Conservation (phyloP, 2,329 filamentous ascomycete species). For the Diaporthe australafricana region DNA sequence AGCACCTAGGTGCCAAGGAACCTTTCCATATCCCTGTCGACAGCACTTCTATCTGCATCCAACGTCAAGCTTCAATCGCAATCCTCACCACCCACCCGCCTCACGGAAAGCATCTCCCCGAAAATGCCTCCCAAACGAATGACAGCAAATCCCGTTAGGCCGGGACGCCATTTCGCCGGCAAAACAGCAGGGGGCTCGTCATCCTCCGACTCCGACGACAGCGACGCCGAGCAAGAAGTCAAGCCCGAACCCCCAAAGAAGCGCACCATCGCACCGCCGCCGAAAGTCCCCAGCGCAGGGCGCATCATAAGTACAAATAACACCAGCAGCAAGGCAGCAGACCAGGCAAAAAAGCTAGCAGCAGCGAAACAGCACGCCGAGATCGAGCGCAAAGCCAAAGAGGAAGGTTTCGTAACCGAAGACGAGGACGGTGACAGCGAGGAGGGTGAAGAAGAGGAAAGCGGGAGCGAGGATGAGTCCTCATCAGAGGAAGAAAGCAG, state of each 20-base stretch:
- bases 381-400: slow-evolving; percentile 63
- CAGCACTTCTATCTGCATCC: neutral
- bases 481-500: slow-evolving; percentile 57
- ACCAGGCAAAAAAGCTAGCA: slow-evolving; percentile 59
- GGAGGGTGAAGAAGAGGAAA: slow-evolving; percentile 50
- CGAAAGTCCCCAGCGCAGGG: slow-evolving; percentile 67
- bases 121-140: slow-evolving; percentile 82
- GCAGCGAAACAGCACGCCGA: slow-evolving; percentile 54
- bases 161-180: slow-evolving; percentile 86
- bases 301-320: slow-evolving; percentile 64
- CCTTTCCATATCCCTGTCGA: neutral
- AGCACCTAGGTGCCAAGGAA: no score
- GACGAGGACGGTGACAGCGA: slow-evolving; percentile 60
- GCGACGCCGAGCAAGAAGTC: slow-evolving; percentile 53
- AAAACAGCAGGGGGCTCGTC: slow-evolving; percentile 71
- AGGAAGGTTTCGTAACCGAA: slow-evolving; percentile 74
- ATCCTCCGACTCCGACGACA: slow-evolving; percentile 64
- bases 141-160: slow-evolving; percentile 89
- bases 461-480: slow-evolving; percentile 46
- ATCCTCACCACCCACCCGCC: neutral
- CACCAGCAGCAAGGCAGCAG: slow-evolving; percentile 58
- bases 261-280: slow-evolving; percentile 61
- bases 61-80: neutral
- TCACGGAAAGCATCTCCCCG: neutral
- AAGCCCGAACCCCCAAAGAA: slow-evolving; percentile 44